phyloP scores from a whole-genome alignment of 2,329 filamentous ascomycete genomes.

The Alternaria incomplexa region DNA sequence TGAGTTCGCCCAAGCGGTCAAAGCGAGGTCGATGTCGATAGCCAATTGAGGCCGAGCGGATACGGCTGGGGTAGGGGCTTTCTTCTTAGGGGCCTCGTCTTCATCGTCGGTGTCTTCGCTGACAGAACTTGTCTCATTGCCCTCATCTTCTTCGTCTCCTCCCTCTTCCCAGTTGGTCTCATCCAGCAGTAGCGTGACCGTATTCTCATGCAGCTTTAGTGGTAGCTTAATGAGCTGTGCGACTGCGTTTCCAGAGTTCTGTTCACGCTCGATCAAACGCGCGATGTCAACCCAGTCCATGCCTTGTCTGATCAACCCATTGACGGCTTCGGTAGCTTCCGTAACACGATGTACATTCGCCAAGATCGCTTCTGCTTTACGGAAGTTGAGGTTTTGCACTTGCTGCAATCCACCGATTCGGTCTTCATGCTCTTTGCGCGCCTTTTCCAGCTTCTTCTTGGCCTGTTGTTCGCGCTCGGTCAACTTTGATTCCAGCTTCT shows the following conservation, averaged over 20 bases:
- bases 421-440: slow-evolving; percentile 80
- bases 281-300: slow-evolving; percentile 98
- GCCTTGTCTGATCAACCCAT: slow-evolving; percentile 86
- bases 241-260: slow-evolving; percentile 79
- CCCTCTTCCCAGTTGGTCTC: slow-evolving; percentile 72
- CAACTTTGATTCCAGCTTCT: slow-evolving; percentile 84
- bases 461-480: slow-evolving; percentile 82
- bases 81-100: slow-evolving; percentile 57
- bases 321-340: slow-evolving; percentile 91
- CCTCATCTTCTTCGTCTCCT: slow-evolving; percentile 63
- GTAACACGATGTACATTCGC: slow-evolving; percentile 90
- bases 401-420: slow-evolving; percentile 83
- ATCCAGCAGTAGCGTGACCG: slow-evolving; percentile 77
- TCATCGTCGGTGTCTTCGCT: slow-evolving; percentile 67
- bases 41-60: slow-evolving; percentile 59
- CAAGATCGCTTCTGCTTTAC: slow-evolving; percentile 88
- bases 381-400: slow-evolving; percentile 79
- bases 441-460: slow-evolving; percentile 83
- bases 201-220: slow-evolving; percentile 88
- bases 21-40: slow-evolving; percentile 82
- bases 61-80: slow-evolving; percentile 44
- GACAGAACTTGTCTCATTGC: slow-evolving; percentile 69
- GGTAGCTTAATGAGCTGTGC: slow-evolving; percentile 86
- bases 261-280: slow-evolving; percentile 85
- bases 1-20: slow-evolving; percentile 89